These are phyloP conservation scores for Epichloe uncinata DNA, from an alignment of 2,329 filamentous ascomycete genomes.

Conservation along the genomic window DNA sequence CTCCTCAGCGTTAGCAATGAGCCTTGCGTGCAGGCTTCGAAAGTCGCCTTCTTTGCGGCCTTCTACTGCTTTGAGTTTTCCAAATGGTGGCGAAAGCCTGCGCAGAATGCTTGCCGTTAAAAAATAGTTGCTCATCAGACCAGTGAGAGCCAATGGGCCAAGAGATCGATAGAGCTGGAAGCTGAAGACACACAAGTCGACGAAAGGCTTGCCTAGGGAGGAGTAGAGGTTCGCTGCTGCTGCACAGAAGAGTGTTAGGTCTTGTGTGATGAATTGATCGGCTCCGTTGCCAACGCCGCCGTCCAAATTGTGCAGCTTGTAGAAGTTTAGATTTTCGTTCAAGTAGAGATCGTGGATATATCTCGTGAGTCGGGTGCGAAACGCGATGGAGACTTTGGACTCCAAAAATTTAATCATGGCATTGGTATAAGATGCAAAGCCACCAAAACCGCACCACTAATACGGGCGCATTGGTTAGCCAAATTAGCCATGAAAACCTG, in stretches of 20 bases:
- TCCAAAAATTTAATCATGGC: slow-evolving; percentile 99
- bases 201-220: slow-evolving; percentile 89
- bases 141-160: slow-evolving; percentile 74
- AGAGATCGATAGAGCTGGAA: slow-evolving; percentile 91
- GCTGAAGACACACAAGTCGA: slow-evolving; percentile 97
- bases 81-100: slow-evolving; percentile 84
- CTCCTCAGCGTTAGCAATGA: slow-evolving; percentile 95
- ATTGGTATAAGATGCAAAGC: slow-evolving; percentile 91
- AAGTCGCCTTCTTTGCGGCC: slow-evolving; percentile 94
- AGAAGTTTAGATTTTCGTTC: slow-evolving; percentile 90
- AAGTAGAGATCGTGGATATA: slow-evolving; percentile 97
- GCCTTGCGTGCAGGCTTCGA: slow-evolving; percentile 72
- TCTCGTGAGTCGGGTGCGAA: slow-evolving; percentile 82
- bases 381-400: slow-evolving; percentile 95
- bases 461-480: slow-evolving; percentile 2
- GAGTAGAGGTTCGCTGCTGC: slow-evolving; percentile 89
- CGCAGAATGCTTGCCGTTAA: slow-evolving; percentile 82
- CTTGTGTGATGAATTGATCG: slow-evolving; percentile 96
- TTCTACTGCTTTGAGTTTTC: slow-evolving; percentile 92
- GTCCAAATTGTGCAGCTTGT: slow-evolving; percentile 85
- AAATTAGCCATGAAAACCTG: neutral
- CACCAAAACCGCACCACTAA: slow-evolving; percentile 83
- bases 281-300: slow-evolving; percentile 84
- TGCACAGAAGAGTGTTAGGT: slow-evolving; percentile 88
- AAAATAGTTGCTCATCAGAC: slow-evolving; percentile 85